Base-by-base conservation (phyloP, 768 basidiomycete genomes). In the Boletus rubroflammeus region DNA sequence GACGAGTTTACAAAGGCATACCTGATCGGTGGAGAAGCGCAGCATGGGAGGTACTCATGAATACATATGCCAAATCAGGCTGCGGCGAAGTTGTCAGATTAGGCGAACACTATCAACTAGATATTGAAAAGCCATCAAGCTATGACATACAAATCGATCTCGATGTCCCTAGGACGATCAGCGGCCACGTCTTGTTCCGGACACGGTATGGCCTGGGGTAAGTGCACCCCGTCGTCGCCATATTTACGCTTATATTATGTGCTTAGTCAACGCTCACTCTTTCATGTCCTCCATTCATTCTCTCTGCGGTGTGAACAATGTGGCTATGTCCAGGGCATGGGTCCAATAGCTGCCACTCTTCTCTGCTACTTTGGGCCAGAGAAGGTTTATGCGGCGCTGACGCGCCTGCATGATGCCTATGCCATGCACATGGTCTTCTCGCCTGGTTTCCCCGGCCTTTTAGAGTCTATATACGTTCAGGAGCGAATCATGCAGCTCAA, bases 241-340 rank as follows among this genome's bases (percentile, higher is more conserved):
- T 53, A 23, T 26, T 29, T 35, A 15, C 4, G 32, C 59, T 69
- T 6, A 62, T 40, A n/a, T 44, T 21, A 50, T 52, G 29, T 13
- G 11, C 56, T 14, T 62, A 93, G 93, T 8, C 96, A 99, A 81
- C 86, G 96, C 11, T 90, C 91, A 5, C 77, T 99, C 11, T 98
- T 98, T 72, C 93, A 93, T 67, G 93, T 97, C 53, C 78, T 98
- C 26, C 97, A 98, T 70, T 83, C 83, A 47, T 94, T 97, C 68
- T 95, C 93, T 2, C 77, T 95, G 19, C 76, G 78, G n/a, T 98
- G 96, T 72, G 69, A 76, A 17, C 76, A 80, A 11, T 98, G 97
- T 57, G 96, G 96, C 15, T 99, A 99, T 68, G 94, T 95, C 38
- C 97, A 99, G 73, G 97, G 97, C 56, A 99, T 99, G 97, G 95